Base-by-base conservation (phyloP, 164 flowering plant species). In the Malania oleifera region DNA sequence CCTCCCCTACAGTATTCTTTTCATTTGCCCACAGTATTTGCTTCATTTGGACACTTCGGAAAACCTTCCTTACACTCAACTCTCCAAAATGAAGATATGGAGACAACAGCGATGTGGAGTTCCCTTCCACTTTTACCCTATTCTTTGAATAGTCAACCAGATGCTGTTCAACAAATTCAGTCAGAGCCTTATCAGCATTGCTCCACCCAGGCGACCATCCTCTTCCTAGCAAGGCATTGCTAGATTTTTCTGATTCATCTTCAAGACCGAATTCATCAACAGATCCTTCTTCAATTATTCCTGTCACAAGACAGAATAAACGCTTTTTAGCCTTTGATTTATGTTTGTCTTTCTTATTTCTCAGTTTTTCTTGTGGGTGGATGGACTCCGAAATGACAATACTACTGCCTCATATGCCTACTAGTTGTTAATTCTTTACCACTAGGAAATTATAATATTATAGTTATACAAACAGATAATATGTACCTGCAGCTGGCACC, bases 201-300 rank as follows among this genome's bases (percentile, higher is more conserved):
- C 79, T 73, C 95, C 98, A 91, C 58, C 98, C 98, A 1, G 98
- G 98, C 24, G 83, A 80, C 98, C 98, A 91, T 46, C 77, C 89
- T 72, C 89, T 75, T 39, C 84, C 86, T 48, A 91, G 61, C 71
- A 89, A 75, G 6, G 82, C 87, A 68, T 91, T 91, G 78, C 98
- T 91, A 24, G 96, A 71, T 65, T 85, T 91, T 74, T 91, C 98
- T 29, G 70, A 60, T 64, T 83, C 96, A 61, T 89, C 46, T 76
- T 91, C 98, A 40, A 91, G 91, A 44, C 83, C 89, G 69, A 91
- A 64, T 57, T 85, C 95, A 62, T 85, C 95, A 69, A 91, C 57
- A 24, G 86, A 74, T 65, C 82, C 80, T 22, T 67, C 70, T 26
- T 57, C 64, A 47, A 81, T 54, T 11, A 4, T 63, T 62, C 85